Percentiles rank a stretch among this genome's conserved stretches.
Evolutionary conservation across 179 eudicot genomes (phyloP).

Genomic region (Amaranthus tricolor): DNA sequence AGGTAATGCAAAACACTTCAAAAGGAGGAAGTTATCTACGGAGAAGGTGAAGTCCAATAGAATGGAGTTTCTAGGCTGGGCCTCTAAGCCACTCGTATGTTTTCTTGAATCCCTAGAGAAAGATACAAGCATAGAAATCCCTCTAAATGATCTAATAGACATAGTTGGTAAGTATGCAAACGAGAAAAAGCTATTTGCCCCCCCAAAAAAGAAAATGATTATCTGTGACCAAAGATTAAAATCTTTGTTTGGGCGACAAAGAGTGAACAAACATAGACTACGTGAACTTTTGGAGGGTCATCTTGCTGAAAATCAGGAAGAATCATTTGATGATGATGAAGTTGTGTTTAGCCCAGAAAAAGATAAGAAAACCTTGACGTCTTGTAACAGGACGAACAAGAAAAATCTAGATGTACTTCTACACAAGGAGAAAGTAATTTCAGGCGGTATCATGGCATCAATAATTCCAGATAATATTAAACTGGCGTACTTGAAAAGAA

Average conservation of each 20-base stretch:
- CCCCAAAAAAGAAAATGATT: conserved; percentile 24
- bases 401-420: background rate
- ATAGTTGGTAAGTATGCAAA: conserved; percentile 22
- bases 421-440: conserved; percentile 10
- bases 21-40: conserved; percentile 12
- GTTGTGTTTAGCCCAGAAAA: conserved; percentile 12
- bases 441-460: conserved; percentile 24
- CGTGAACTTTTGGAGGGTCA: conserved; percentile 25
- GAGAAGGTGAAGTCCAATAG: conserved; percentile 13
- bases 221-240: conserved; percentile 26
- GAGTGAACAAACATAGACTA: conserved; percentile 27
- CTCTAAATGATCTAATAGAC: conserved; percentile 23
- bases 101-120: conserved; percentile 21
- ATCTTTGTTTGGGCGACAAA: conserved; percentile 23
- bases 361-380: conserved; percentile 3
- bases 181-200: conserved; percentile 25
- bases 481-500: conserved; percentile 30
- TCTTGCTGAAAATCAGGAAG: conserved; percentile 19
- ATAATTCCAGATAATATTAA: conserved; percentile 30
- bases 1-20: conserved; percentile 2
- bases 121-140: conserved; percentile 19
- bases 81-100: conserved; percentile 26
- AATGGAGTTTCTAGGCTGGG: conserved; percentile 32
- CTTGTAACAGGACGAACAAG: conserved; percentile 18
- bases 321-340: conserved; percentile 16